phyloP scores from a whole-genome alignment of 2,329 filamentous ascomycete genomes.

The Massarina eburnea region DNA sequence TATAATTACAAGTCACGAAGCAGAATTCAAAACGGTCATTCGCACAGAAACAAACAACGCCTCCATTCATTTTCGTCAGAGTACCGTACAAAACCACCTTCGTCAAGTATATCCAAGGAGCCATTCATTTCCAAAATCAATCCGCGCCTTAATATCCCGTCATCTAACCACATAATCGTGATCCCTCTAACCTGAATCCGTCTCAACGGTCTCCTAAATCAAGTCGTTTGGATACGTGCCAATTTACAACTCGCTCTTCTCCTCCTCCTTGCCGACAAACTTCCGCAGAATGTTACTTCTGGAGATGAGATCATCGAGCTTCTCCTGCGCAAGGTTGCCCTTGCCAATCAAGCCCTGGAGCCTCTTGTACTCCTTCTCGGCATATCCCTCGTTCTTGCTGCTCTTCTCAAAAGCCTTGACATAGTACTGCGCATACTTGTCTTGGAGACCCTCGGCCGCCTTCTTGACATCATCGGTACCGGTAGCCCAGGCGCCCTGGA shows the following conservation, averaged over 20 bases:
- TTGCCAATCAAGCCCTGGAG: constrained; percentile 80
- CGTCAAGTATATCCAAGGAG: no score
- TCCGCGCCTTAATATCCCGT: no score
- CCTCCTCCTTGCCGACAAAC: constrained; percentile 63
- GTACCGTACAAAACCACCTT: no score
- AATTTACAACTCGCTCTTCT: constrained; percentile 71
- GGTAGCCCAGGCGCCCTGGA: constrained; percentile 62
- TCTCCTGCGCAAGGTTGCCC: constrained; percentile 80
- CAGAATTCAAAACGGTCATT: no score
- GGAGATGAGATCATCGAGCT: constrained; percentile 83
- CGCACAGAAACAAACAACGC: no score
- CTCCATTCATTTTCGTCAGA: no score
- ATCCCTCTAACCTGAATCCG: no score
- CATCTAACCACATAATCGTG: no score
- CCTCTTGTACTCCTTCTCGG: constrained; percentile 80
- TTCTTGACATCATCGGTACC: constrained; percentile 81
- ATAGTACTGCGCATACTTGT: constrained; percentile 87
- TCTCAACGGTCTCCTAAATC: no score
- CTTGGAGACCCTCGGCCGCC: constrained; percentile 65
- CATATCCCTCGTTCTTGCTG: constrained; percentile 73
- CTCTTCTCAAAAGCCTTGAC: constrained; percentile 88
- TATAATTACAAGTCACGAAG: no score
- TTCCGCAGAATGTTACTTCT: constrained; percentile 85
- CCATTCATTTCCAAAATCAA: no score
- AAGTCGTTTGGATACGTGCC: not conserved